Evolutionary conservation across 2,329 filamentous ascomycete species (phyloP).

Genomic region (Xylaria sp.): DNA sequence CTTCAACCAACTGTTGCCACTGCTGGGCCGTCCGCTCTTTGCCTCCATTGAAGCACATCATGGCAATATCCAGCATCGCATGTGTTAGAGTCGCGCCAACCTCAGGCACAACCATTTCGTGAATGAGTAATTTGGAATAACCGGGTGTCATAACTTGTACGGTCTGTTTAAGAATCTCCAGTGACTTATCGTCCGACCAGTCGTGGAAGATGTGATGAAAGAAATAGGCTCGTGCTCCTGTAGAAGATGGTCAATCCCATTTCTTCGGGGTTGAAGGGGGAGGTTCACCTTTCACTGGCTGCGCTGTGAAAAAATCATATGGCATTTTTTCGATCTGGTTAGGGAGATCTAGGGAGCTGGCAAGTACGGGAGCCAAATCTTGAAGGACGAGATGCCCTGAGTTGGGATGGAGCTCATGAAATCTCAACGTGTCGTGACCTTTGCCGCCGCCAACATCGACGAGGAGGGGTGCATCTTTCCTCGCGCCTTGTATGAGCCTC

Average conservation of each 20-base stretch:
- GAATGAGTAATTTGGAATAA: conserved; percentile 43
- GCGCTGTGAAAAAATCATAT: conserved; percentile 44
- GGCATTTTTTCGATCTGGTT: conserved; percentile 37
- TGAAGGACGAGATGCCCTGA: conserved; percentile 36
- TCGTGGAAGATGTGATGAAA: conserved; percentile 45
- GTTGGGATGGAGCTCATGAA: conserved; percentile 29
- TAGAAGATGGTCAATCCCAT: neutral
- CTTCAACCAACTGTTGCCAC: conserved; percentile 32
- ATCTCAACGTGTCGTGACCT: conserved; percentile 38
- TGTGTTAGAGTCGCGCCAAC: conserved; percentile 25
- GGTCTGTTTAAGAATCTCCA: conserved; percentile 41
- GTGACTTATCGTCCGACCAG: conserved; percentile 43
- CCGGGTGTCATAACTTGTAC: conserved; percentile 40
- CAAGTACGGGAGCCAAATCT: conserved; percentile 34
- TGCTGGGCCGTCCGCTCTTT: conserved; percentile 38
- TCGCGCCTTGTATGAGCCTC: conserved; percentile 34
- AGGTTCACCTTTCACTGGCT: conserved; percentile 43
- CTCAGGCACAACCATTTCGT: conserved; percentile 43
- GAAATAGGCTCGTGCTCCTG: conserved; percentile 41
- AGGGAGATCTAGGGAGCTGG: conserved; percentile 29
- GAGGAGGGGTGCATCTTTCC: conserved; percentile 28
- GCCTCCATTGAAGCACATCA: conserved; percentile 40
- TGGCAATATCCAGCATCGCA: conserved; percentile 37
- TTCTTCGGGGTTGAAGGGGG: neutral
- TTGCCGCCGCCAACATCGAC: conserved; percentile 40